phyloP scores from a whole-genome alignment of 805 yeast genomes.

The Starmerella lactis-condensi region DNA sequence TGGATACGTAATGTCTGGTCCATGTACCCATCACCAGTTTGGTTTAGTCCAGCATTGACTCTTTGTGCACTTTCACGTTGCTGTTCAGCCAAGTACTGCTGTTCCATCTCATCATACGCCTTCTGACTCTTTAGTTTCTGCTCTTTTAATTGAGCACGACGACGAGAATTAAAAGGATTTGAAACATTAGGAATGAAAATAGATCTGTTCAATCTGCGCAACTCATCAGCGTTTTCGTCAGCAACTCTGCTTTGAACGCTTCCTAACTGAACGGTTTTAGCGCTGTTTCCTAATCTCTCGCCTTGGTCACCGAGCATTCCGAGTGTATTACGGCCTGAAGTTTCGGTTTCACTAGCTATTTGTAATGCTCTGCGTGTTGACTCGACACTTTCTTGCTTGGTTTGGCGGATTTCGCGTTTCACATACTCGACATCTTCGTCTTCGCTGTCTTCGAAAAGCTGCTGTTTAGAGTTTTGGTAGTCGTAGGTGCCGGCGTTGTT shows the following conservation, averaged over 20 bases:
- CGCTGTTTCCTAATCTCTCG: conserved; percentile 64
- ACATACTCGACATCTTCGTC: conserved; percentile 81
- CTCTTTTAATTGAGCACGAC: conserved; percentile 58
- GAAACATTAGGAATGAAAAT: conserved; percentile 61
- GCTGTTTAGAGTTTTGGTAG: conserved; percentile 3
- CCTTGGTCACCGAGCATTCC: conserved; percentile 92
- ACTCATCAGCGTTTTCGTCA: conserved; percentile 61
- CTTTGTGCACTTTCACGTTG: conserved; percentile 52
- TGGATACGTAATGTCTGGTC: conserved; percentile 28
- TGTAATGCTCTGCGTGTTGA: conserved; percentile 68
- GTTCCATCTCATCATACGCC: conserved; percentile 40
- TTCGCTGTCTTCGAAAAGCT: conserved; percentile 25
- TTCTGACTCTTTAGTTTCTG: conserved; percentile 43
- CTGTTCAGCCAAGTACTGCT: conserved; percentile 41
- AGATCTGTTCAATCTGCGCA: conserved; percentile 61
- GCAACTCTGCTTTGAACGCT: conserved; percentile 69
- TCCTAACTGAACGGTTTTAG: conserved; percentile 55
- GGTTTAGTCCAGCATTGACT: conserved; percentile 32
- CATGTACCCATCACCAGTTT: conserved; percentile 14
- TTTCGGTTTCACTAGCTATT: conserved; percentile 54
- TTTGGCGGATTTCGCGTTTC: conserved; percentile 62
- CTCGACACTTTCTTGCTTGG: conserved; percentile 71
- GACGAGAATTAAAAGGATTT: conserved; percentile 76
- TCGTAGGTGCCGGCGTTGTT: conserved; percentile 2
- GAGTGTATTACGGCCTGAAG: conserved; percentile 58